Conservation (phyloP, 768 basidiomycete species). For the Russula vinacea region DNA sequence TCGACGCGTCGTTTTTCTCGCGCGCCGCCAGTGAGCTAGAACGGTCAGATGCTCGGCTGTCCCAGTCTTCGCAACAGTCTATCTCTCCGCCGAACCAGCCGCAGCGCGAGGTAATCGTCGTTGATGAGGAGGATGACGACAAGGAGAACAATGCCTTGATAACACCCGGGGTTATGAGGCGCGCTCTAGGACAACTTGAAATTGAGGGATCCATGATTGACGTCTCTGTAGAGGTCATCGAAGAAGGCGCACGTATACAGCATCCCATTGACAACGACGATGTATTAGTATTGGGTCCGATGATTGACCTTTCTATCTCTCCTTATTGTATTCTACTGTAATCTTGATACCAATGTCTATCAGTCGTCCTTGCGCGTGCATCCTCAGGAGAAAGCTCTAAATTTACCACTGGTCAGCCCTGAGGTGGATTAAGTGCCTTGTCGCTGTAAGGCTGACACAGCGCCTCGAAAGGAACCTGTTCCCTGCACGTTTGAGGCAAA, state of each 20-base stretch:
- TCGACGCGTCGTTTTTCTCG: constrained; percentile 42
- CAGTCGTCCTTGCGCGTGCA: background rate
- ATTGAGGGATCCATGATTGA: constrained; percentile 47
- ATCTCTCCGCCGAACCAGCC: constrained; percentile 17
- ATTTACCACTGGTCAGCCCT: background rate
- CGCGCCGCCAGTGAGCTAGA: constrained; percentile 39
- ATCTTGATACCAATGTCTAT: background rate
- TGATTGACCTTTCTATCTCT: constrained; percentile 1
- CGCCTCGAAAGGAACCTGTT: background rate
- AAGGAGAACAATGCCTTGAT: constrained; percentile 64
- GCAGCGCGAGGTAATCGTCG: constrained; percentile 41
- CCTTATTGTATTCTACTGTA: background rate
- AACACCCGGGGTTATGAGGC: constrained; percentile 49
- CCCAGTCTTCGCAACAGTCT: constrained; percentile 20
- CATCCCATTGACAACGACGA: constrained; percentile 14
- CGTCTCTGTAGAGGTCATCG: constrained; percentile 45
- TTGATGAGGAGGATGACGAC: constrained; percentile 50
- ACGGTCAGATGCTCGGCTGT: constrained; percentile 30
- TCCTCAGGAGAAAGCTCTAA: background rate
- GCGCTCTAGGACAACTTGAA: constrained; percentile 35
- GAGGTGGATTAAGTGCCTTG: background rate
- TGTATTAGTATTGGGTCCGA: constrained; percentile 26
- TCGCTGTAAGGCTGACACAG: background rate
- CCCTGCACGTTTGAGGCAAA: background rate
- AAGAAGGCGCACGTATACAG: constrained; percentile 3